Evolutionary conservation across 2,329 filamentous ascomycete genomes (phyloP), one percentile per base, ranked within the genome.

Genomic region (Arthrobotrys iridis): DNA sequence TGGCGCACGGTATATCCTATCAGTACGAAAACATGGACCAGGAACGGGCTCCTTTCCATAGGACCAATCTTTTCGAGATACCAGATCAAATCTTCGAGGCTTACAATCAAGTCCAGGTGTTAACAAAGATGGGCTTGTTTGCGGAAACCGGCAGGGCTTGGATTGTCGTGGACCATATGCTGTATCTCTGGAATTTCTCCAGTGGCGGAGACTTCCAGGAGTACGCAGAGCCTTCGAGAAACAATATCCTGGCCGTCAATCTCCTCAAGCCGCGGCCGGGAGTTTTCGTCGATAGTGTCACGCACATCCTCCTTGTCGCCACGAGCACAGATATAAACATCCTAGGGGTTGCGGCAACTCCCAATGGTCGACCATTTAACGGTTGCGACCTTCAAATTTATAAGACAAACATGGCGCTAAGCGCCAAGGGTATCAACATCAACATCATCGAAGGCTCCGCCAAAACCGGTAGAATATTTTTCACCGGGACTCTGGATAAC

Each of bases 111-210:
- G 91, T 92, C 70, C 90, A 96, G 81, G 89, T 97, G 22, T 90
- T 91, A 72, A 97, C 93, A n/a, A 88, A 89, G 80, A 96, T 99
- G 91, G 96, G 96, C 7, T 85, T 99, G 33, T 98, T 99, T 82
- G 92, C 95, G 15, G 92, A 96, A 82, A 87, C 99, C 80, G 93
- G 94, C 80, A 93, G 98, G 82, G 95, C 94, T 28, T 99, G 93
- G 91, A 91, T 97, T 65, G 89, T 92, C 22, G 95, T 99, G 81
- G 95, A 99, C 84, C 97, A 96, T 83, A 92, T 92, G 77, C 86
- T 99, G 46, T 99, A 97, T 81, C 86, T 99, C 13, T 99, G 96
- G 96, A 94, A 99, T 83, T 99, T 97, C 82, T 97, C 93, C 88
- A 93, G 81, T 89, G 68, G 74, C 30, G 76, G 77, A 7, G 77